Evolutionary conservation across 345 rosid genomes (phyloP).

Genomic region (Raphanus raphanistrum): DNA sequence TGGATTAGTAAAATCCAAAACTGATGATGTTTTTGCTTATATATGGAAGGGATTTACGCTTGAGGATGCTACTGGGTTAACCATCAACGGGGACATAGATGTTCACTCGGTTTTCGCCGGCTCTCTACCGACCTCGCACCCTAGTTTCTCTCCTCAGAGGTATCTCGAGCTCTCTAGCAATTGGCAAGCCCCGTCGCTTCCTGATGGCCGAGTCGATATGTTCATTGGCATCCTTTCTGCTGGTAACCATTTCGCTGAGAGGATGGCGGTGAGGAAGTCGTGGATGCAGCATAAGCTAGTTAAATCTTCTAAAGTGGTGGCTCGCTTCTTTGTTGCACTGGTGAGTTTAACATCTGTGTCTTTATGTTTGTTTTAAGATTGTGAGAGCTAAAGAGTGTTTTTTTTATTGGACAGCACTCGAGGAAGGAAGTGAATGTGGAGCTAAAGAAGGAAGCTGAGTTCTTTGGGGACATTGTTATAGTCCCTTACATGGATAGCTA

Average conservation of each 20-base stretch:
- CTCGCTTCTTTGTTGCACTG: slow-evolving; percentile 86
- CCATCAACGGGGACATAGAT: slow-evolving; percentile 70
- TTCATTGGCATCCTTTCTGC: slow-evolving; percentile 86
- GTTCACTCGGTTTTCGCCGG: slow-evolving; percentile 73
- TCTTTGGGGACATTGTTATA: slow-evolving; percentile 67
- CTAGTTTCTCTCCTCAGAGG: slow-evolving; percentile 73
- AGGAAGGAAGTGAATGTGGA: slow-evolving; percentile 74
- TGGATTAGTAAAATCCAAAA: slow-evolving; percentile 5
- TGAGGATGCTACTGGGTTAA: slow-evolving; percentile 90
- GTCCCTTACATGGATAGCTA: slow-evolving; percentile 83
- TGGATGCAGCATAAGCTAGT: slow-evolving; percentile 86
- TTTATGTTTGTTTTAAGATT: neutral
- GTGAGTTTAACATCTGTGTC: slow-evolving; percentile 42
- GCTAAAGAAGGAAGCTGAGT: slow-evolving; percentile 81
- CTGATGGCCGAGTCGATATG: slow-evolving; percentile 53
- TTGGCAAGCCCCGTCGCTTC: slow-evolving; percentile 76
- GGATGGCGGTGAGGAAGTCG: slow-evolving; percentile 90
- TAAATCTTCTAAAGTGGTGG: slow-evolving; percentile 70
- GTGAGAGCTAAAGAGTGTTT: slow-evolving; percentile 1
- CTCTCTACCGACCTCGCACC: slow-evolving; percentile 70
- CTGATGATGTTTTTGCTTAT: slow-evolving; percentile 10
- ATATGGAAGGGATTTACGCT: slow-evolving; percentile 67
- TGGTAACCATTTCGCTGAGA: slow-evolving; percentile 80
- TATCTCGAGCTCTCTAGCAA: slow-evolving; percentile 63
- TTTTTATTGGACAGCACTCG: slow-evolving; percentile 46